A percentile compares a stretch with the other conserved stretches of the same genome.
Evolutionary conservation across 805 yeast genomes (phyloP).

Genomic region (Saturnispora kantuleensis): DNA sequence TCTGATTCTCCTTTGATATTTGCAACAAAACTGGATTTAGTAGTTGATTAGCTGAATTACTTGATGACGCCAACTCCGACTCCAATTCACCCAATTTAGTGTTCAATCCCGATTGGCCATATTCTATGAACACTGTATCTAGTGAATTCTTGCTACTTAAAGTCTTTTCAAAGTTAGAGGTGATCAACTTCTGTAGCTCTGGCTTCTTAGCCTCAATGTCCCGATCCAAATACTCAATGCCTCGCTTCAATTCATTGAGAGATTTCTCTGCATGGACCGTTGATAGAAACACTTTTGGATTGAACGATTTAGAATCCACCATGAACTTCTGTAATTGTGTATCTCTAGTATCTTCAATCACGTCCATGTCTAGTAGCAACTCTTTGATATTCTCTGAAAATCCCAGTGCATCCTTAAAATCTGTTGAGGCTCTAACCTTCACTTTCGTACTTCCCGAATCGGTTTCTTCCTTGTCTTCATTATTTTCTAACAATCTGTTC

Average conservation of each 20-base stretch:
- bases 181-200: constrained; percentile 41
- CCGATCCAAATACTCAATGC: constrained; percentile 39
- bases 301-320: constrained; percentile 48
- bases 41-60: constrained; percentile 38
- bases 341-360: constrained; percentile 31
- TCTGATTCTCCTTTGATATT: constrained; percentile 37
- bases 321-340: constrained; percentile 32
- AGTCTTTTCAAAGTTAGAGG: constrained; percentile 51
- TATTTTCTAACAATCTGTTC: constrained; percentile 15
- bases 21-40: constrained; percentile 52
- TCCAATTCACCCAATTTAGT: constrained; percentile 18
- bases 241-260: constrained; percentile 36
- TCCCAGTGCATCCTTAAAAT: constrained; percentile 44
- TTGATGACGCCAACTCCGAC: constrained; percentile 38
- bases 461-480: neutral
- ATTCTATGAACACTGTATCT: constrained; percentile 49
- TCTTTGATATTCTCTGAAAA: constrained; percentile 36
- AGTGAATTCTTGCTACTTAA: constrained; percentile 55
- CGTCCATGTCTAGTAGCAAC: constrained; percentile 31
- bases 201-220: constrained; percentile 41
- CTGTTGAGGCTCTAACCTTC: constrained; percentile 1
- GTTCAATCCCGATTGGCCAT: constrained; percentile 26
- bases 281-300: constrained; percentile 45
- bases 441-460: neutral
- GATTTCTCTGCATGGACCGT: constrained; percentile 48